Percentiles rank a stretch among this genome's conserved stretches.
Evolutionary conservation across 345 rosid species (phyloP).

Genomic region (Eucalyptus tenuipes): DNA sequence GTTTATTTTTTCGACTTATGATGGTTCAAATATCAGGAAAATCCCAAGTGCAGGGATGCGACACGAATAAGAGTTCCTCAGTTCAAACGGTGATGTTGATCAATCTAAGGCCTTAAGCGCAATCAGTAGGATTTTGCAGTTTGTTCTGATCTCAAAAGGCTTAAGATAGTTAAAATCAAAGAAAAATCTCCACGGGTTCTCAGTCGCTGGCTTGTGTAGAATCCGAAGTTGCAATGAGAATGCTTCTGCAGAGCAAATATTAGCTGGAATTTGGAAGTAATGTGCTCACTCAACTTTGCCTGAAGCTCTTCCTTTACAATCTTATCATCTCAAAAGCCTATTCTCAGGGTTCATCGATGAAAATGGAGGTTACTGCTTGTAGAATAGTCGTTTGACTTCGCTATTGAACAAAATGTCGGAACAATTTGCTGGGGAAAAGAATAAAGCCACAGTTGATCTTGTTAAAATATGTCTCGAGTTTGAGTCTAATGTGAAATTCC

Average conservation of each 20-base stretch:
- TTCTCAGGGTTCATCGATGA: background rate
- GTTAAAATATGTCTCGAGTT: no score
- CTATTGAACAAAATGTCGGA: background rate
- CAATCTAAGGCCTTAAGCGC: background rate
- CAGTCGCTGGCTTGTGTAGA: background rate
- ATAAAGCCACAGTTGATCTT: background rate
- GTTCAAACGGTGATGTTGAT: background rate
- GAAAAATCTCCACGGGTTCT: background rate
- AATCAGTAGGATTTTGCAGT: background rate
- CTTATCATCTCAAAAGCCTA: background rate
- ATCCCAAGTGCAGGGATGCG: background rate
- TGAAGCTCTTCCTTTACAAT: background rate
- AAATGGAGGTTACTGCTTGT: background rate
- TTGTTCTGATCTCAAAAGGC: background rate
- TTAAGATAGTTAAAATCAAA: background rate
- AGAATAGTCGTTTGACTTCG: background rate
- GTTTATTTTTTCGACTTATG: background rate
- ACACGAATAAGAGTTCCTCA: background rate
- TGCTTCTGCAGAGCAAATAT: background rate
- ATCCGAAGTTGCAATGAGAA: background rate
- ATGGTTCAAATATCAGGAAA: background rate
- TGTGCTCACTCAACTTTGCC: background rate
- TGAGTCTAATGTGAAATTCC: no score
- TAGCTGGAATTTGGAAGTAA: background rate
- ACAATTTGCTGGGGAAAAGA: background rate